These are phyloP conservation scores for Colletotrichum sp. DNA, from an alignment of 2,329 filamentous ascomycete genomes.

Conservation along the genomic window DNA sequence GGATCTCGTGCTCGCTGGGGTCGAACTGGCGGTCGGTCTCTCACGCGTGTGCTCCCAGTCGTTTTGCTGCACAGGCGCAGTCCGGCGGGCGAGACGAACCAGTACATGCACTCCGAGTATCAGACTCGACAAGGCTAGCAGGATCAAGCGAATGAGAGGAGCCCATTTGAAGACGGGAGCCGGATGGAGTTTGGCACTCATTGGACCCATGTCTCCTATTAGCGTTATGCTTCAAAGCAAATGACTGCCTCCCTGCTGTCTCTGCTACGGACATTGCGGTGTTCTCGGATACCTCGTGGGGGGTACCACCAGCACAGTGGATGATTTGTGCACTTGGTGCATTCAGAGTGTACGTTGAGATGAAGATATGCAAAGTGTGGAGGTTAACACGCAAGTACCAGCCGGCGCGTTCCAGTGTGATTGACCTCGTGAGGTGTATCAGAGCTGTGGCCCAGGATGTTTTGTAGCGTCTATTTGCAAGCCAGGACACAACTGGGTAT, in stretches of 20 bases:
- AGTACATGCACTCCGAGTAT: conserved; percentile 9
- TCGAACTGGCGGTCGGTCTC: conserved; percentile 19
- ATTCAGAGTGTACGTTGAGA: not conserved
- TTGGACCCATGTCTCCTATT: not conserved
- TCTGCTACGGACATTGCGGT: not conserved
- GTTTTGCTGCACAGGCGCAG: not conserved
- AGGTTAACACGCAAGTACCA: conserved; percentile 1
- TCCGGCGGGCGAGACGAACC: conserved; percentile 11
- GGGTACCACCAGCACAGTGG: not conserved
- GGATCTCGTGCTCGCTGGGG: conserved; percentile 4
- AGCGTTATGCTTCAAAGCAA: not conserved
- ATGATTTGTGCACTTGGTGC: not conserved
- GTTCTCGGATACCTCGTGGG: not conserved
- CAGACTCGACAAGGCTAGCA: not conserved
- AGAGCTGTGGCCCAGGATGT: not conserved
- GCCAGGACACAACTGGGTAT: not conserved
- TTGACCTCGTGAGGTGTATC: conserved; percentile 5
- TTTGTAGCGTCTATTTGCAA: not conserved
- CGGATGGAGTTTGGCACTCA: not conserved
- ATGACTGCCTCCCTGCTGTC: not conserved
- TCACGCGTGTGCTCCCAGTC: not conserved
- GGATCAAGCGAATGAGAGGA: not conserved
- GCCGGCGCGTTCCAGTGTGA: conserved; percentile 6
- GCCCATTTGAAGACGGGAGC: not conserved
- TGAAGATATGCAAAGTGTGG: conserved; percentile 9